Conservation (phyloP, 1,284 basidiomycete genomes). For the Moesziomyces sp. region DNA sequence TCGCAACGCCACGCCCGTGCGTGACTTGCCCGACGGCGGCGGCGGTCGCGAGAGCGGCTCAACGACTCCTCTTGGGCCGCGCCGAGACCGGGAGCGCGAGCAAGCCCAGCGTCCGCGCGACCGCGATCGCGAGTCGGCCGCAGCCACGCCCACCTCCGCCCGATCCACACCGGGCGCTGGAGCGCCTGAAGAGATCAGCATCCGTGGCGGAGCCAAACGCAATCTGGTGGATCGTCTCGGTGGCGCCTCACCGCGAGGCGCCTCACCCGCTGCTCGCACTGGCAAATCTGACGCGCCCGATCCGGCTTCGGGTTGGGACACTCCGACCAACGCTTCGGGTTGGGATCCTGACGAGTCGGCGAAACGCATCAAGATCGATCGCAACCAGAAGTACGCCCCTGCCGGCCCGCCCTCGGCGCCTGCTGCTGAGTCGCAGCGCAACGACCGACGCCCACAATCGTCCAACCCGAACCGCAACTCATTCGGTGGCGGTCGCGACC, state of each 20-base stretch:
- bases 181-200: slow-evolving; percentile 17
- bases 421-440: slow-evolving; percentile 15
- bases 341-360: slow-evolving; percentile 19
- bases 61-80: slow-evolving; percentile 22
- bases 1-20: slow-evolving; percentile 27
- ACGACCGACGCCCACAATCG: slow-evolving; percentile 16
- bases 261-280: slow-evolving; percentile 6
- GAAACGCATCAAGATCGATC: slow-evolving; percentile 35
- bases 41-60: slow-evolving; percentile 11
- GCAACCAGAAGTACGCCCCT: slow-evolving; percentile 27
- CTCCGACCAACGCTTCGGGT: slow-evolving; percentile 1
- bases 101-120: slow-evolving; percentile 8
- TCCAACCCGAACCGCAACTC: slow-evolving; percentile 9
- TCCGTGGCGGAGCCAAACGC: slow-evolving; percentile 33
- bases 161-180: slow-evolving; percentile 16
- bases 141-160: slow-evolving; percentile 15
- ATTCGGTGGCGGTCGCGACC: slow-evolving; percentile 13
- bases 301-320: slow-evolving; percentile 12
- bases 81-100: slow-evolving; percentile 23
- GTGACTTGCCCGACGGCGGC: slow-evolving; percentile 12
- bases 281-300: slow-evolving; percentile 1
- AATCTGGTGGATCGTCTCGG: slow-evolving; percentile 34
- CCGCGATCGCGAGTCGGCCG: slow-evolving; percentile 12
- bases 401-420: slow-evolving; percentile 12
- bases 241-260: slow-evolving; percentile 11